Evolutionary conservation across 2,329 filamentous ascomycete genomes (phyloP), one percentile per base, ranked within the genome.

Genomic region (Fusarium devonianum): DNA sequence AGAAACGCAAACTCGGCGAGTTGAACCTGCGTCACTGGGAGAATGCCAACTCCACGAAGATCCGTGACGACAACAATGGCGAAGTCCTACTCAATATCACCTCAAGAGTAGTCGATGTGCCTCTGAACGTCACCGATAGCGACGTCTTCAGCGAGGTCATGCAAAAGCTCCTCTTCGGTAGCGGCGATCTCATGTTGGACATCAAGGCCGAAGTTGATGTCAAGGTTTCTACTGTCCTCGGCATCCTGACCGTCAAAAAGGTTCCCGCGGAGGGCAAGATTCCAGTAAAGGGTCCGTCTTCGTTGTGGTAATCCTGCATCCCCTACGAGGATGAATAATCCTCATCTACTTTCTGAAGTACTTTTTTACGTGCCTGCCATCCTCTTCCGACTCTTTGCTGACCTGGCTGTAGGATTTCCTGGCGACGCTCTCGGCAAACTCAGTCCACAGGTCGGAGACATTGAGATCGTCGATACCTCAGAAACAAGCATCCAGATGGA

Each of bases 251-350:
- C 43, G 77, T 97, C 65, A 90, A 90, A 71, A 85, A 88, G 60
- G 88, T 99, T 65, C 93, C 93, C 36, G 91, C 85, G 71, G 81
- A 92, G 77, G 92, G 94, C 63, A 83, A 87, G 67, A 86, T 99
- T 68, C 89, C 89, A 73, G 84, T 97, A 77, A 95, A 96, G 83
- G 89, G 92, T 96, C 87, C 85, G 92, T 90, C 79, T 73, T 79
- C 78, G 74, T 81, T 76, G 32, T 69, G 68, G 66, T 72, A 69
- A 62, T 63, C 50, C 49, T 50, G 43, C 48, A 56, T 46, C 49
- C 64, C 56, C 59, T 62, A 58, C 60, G 61, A 65, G 56, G 64
- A 60, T 53, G 52, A 59, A 58, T 54, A 37, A 55, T 61, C 56
- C 54, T 56, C 50, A 50, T 41, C 38, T 42, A 57, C 56, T 53